These are phyloP conservation scores for Umbilicaria muhlenbergii DNA, from an alignment of 495 filamentous ascomycete genomes.

Conservation along the genomic window DNA sequence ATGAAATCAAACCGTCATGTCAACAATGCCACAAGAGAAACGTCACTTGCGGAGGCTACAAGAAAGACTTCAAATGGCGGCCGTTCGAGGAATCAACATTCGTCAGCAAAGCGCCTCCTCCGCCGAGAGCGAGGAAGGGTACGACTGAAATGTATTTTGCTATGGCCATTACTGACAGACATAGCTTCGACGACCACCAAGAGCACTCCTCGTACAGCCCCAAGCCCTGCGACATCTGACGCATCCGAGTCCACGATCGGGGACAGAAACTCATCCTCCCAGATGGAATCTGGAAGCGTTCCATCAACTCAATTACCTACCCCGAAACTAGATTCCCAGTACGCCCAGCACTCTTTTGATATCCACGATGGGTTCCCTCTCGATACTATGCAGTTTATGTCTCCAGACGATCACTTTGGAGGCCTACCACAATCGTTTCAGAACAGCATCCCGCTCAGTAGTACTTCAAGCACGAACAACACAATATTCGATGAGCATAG, in stretches of 20 bases:
- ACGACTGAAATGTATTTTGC: constrained; percentile 1
- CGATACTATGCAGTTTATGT: not conserved
- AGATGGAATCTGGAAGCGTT: too few species aligned
- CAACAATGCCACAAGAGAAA: constrained; percentile 56
- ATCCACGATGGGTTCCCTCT: too few species aligned
- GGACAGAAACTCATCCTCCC: too few species aligned
- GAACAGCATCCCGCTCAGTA: constrained; percentile 1
- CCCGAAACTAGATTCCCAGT: too few species aligned
- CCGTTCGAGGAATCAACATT: constrained; percentile 56
- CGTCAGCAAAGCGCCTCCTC: constrained; percentile 26
- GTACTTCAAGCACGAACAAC: constrained; percentile 12
- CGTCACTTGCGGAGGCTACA: constrained; percentile 63
- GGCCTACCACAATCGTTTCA: not conserved
- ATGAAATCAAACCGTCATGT: constrained; percentile 63
- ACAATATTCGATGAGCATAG: constrained; percentile 20
- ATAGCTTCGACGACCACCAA: not conserved
- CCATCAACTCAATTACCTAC: too few species aligned
- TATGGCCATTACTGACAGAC: not conserved
- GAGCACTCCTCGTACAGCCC: not conserved
- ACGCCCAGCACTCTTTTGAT: too few species aligned
- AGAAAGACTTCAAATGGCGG: constrained; percentile 75
- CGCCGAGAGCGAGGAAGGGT: constrained; percentile 35
- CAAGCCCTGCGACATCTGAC: constrained; percentile 9
- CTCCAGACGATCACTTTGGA: not conserved
- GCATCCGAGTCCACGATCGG: not conserved